phyloP scores from a whole-genome alignment of 495 filamentous ascomycete genomes.

The Neurospora sp. region DNA sequence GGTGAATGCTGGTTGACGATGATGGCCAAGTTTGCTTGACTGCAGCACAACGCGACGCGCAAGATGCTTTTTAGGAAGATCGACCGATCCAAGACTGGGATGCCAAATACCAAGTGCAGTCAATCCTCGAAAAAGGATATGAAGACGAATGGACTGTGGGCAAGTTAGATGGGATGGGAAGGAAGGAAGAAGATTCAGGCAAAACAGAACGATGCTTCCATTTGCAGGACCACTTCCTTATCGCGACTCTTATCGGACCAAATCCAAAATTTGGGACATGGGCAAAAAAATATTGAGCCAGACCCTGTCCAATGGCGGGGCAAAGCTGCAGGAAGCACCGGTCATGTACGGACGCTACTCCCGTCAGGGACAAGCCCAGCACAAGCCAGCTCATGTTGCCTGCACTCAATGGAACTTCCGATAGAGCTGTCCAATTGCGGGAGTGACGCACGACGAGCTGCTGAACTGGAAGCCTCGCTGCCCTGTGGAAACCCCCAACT shows the following conservation, averaged over 20 bases:
- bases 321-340: conserved; percentile 2
- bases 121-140: not conserved
- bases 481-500: not conserved
- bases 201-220: not conserved
- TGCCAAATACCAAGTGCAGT: not conserved
- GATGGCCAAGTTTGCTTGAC: not conserved
- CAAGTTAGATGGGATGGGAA: not conserved
- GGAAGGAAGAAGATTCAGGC: not conserved
- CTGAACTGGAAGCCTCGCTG: not conserved
- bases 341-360: conserved; percentile 5
- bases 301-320: conserved; percentile 13
- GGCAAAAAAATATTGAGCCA: conserved; percentile 23
- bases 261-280: not conserved
- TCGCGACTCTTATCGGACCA: not conserved
- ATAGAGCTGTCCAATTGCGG: not conserved
- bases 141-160: not conserved
- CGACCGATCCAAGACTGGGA: not conserved
- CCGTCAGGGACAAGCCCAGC: not conserved
- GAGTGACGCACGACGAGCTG: not conserved
- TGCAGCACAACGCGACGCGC: not conserved
- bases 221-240: not conserved
- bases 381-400: not conserved
- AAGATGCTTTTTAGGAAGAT: not conserved
- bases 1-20: not conserved
- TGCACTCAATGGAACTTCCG: not conserved